Evolutionary conservation across 176 grass and related monocot genomes (phyloP).

Genomic region (Typha latifolia): DNA sequence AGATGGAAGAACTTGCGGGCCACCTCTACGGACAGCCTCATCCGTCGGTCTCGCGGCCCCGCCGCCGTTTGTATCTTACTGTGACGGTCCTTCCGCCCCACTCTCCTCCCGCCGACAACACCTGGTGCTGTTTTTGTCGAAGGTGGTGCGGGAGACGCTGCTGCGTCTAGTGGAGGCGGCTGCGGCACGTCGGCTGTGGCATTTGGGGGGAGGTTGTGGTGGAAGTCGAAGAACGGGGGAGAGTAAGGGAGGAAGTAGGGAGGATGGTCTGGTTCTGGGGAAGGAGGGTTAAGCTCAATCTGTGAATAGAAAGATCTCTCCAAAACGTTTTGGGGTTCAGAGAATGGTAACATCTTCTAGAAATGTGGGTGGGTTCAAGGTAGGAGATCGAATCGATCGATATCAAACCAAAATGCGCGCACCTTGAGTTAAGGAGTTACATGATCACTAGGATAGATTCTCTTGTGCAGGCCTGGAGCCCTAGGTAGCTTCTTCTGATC

Average conservation of each 20-base stretch:
- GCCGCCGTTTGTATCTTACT: conserved; percentile 87
- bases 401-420: no score
- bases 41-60: conserved; percentile 77
- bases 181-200: background rate
- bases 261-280: conserved; percentile 13
- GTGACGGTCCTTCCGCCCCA: conserved; percentile 64
- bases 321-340: conserved; percentile 29
- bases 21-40: conserved; percentile 82
- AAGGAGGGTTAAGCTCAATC: conserved; percentile 42
- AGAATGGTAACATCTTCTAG: conserved; percentile 42
- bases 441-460: no score
- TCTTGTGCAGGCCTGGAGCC: no score
- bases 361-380: no score
- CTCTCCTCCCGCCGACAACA: conserved; percentile 9
- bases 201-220: background rate
- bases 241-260: conserved; percentile 5
- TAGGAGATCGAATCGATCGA: no score
- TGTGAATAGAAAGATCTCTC: conserved; percentile 38
- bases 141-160: background rate
- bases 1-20: conserved; percentile 82
- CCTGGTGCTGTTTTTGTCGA: background rate
- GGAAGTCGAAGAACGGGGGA: conserved; percentile 24
- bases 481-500: no score
- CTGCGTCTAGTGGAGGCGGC: conserved; percentile 2
- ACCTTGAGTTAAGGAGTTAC: no score